Evolutionary conservation across 1,284 basidiomycete species (phyloP), one percentile per base, ranked within the genome.

Genomic region (Puccinia brachypodii): DNA sequence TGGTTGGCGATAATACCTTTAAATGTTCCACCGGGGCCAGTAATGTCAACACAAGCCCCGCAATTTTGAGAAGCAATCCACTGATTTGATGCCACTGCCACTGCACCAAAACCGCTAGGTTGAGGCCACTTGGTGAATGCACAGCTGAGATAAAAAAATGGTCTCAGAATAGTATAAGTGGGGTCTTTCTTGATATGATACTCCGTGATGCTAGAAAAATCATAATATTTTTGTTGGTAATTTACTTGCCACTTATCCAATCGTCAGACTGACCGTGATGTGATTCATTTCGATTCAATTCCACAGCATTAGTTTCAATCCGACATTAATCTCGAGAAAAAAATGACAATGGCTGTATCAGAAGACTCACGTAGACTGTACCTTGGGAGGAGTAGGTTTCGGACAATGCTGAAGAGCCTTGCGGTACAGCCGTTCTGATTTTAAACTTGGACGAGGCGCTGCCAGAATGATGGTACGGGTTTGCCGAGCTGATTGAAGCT

Each of bases 21-120:
- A 25, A 58, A 42, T 44, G 19, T 25, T 6, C 68, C 68, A 28
- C 25, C 36, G 11, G 66, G 44, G 36, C 77, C 68, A 14, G 44
- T 53, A 31, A 80, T 56, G 28, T 72, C 40, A 40, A 80, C 16
- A 40, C 77, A 80, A 60, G 78, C 68, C 0, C 78, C 78, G 19
- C 78, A 80, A 9, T 33, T 36, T 3, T 19, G 14, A 6, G 78
- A 53, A 11, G 47, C 42, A 36, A 60, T 50, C 78, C 78, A 80
- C 28, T 47, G 28, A 28, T 80, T 73, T 7, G n/a, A 16, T 7
- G 78, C 50, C 1, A 80, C 73, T 8, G 78, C 78, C 13, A 80
- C 56, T 14, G 53, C 31, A n/a, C 64, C 50, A 22, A 64, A 36
- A 7, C 58, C 56, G 33, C n/a, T 28, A 22, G 78, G 78, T 31